phyloP scores from a whole-genome alignment of 2,329 filamentous ascomycete genomes.

The Scorias spongiosa region DNA sequence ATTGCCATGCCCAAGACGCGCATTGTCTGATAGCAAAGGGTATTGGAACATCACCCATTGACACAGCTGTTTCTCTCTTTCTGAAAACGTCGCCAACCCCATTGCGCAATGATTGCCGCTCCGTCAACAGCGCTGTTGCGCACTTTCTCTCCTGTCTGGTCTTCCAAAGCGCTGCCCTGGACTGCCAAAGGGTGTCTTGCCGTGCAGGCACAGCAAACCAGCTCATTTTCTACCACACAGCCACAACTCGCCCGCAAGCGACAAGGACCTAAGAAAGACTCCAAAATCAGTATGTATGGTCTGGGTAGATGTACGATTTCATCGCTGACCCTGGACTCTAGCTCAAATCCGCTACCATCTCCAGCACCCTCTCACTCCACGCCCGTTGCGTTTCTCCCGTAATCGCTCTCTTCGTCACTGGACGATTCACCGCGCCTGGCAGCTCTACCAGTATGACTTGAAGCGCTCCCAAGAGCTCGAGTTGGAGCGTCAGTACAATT shows the following conservation, averaged over 20 bases:
- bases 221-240: constrained; percentile 20
- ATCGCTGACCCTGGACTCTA: constrained; percentile 16
- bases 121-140: constrained; percentile 15
- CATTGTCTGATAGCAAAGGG: too few relatives aligned
- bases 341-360: constrained; percentile 56
- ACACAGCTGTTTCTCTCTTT: too few relatives aligned
- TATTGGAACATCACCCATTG: too few relatives aligned
- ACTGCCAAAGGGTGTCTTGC: constrained; percentile 12
- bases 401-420: constrained; percentile 84
- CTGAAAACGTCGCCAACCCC: neutral
- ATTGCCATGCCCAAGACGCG: too few relatives aligned
- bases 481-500: constrained; percentile 64
- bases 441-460: constrained; percentile 58
- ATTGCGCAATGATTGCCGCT: constrained; percentile 8
- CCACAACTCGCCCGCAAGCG: constrained; percentile 25
- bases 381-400: constrained; percentile 71
- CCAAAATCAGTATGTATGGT: constrained; percentile 15
- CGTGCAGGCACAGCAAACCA: constrained; percentile 10
- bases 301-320: neutral
- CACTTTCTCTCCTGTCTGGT: constrained; percentile 12
- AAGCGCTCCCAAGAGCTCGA: constrained; percentile 50
- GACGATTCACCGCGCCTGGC: constrained; percentile 97
- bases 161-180: constrained; percentile 6
- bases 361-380: constrained; percentile 50
- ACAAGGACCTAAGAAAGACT: constrained; percentile 19